Conservation (phyloP, 805 yeast genomes). For the Maudiozyma serrabonitensis region DNA sequence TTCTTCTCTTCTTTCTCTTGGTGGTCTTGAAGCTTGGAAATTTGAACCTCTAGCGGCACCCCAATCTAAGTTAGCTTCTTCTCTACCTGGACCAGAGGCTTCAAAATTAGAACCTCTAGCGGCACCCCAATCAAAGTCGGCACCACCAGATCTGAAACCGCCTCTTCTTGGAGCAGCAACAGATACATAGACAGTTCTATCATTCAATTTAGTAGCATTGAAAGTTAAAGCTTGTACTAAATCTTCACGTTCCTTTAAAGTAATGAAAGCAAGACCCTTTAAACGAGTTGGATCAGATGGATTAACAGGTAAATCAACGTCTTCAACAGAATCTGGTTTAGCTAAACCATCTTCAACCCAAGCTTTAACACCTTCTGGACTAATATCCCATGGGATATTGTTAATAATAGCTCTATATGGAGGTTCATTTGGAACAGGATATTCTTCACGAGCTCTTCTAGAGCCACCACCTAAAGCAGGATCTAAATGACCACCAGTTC, state of each 20-base stretch:
- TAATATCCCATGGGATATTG: constrained; percentile 75
- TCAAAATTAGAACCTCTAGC: constrained; percentile 39
- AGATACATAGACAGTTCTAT: constrained; percentile 61
- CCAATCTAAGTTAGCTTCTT: constrained; percentile 39
- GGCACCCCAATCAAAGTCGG: constrained; percentile 36
- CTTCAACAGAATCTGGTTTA: constrained; percentile 47
- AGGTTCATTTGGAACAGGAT: constrained; percentile 81
- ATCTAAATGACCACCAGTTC: constrained; percentile 26
- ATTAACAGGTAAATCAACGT: constrained; percentile 68
- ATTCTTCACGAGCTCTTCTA: constrained; percentile 47
- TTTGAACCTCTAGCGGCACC: constrained; percentile 41
- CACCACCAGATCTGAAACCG: constrained; percentile 33
- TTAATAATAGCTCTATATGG: constrained; percentile 87
- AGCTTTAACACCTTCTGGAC: constrained; percentile 51
- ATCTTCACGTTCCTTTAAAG: constrained; percentile 67
- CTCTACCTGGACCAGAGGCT: constrained; percentile 26
- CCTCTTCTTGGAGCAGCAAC: constrained; percentile 66
- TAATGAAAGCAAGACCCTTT: constrained; percentile 84
- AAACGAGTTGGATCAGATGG: constrained; percentile 49
- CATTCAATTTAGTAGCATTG: constrained; percentile 59
- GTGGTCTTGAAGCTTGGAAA: constrained; percentile 26
- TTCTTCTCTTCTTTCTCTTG: constrained; percentile 31
- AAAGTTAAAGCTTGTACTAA: constrained; percentile 64
- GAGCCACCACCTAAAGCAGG: constrained; percentile 32
- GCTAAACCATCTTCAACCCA: constrained; percentile 49